Percentiles rank a stretch among this genome's conserved stretches.
These are phyloP conservation scores for Blyttiomyces sp. DNA, from an alignment of 371 early-diverging fungal species.

Conservation along the genomic window DNA sequence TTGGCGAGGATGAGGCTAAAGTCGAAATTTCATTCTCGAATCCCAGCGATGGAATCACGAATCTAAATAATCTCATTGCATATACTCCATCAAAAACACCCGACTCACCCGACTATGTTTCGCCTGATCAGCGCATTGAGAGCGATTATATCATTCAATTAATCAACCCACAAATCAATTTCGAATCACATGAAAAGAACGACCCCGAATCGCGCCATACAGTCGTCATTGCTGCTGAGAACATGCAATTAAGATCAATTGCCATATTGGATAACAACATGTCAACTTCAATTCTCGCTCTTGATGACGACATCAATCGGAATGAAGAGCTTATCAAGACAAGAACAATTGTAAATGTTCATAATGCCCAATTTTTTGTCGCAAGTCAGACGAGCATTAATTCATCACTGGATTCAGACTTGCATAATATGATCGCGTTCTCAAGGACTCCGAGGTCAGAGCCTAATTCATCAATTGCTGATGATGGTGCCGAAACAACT, in stretches of 20 bases:
- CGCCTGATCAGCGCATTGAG: slow-evolving; percentile 51
- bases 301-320: slow-evolving; percentile 31
- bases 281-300: background rate
- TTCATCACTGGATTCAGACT: slow-evolving; percentile 7
- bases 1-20: slow-evolving; percentile 8
- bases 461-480: background rate
- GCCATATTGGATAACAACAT: slow-evolving; percentile 61
- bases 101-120: slow-evolving; percentile 57
- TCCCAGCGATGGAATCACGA: background rate
- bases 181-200: slow-evolving; percentile 43
- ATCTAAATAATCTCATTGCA: slow-evolving; percentile 10
- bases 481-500: background rate
- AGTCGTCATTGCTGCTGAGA: slow-evolving; percentile 63
- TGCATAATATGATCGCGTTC: slow-evolving; percentile 5
- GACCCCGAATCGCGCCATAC: slow-evolving; percentile 40
- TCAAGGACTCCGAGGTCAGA: background rate
- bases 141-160: slow-evolving; percentile 63
- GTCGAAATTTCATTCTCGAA: background rate
- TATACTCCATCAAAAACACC: slow-evolving; percentile 47
- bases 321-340: slow-evolving; percentile 54
- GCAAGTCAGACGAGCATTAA: slow-evolving; percentile 64
- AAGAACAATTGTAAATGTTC: slow-evolving; percentile 68
- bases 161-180: slow-evolving; percentile 69
- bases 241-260: slow-evolving; percentile 61
- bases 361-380: slow-evolving; percentile 78